Conservation (phyloP, 352 stramenopile genomes). For the Phytopythium sindhum region DNA sequence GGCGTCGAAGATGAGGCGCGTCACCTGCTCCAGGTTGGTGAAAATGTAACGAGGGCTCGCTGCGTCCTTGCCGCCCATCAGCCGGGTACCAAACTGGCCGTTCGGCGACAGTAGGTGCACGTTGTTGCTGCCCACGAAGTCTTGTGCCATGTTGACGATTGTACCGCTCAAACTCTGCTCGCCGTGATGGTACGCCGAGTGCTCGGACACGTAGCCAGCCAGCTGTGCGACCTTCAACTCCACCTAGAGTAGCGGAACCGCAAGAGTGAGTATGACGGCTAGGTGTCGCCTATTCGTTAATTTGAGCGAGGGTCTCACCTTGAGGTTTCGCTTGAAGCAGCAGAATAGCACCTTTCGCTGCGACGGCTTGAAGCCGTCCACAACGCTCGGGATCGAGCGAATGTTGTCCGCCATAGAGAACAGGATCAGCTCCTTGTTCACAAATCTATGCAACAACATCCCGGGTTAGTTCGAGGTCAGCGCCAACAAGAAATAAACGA, state of each 20-base stretch:
- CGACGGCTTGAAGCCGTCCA: conserved; percentile 98
- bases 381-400: conserved; percentile 92
- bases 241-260: conserved; percentile 17
- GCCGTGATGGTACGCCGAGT: conserved; percentile 98
- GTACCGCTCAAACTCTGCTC: conserved; percentile 93
- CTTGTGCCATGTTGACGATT: conserved; percentile 98
- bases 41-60: conserved; percentile 94
- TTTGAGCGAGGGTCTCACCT: conserved; percentile 47
- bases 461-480: not conserved
- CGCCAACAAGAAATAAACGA: not conserved
- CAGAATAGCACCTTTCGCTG: conserved; percentile 98
- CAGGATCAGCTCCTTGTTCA: conserved; percentile 99
- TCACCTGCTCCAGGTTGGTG: conserved; percentile 87
- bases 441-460: conserved; percentile 71
- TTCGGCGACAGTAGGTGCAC: conserved; percentile 93
- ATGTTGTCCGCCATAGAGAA: conserved; percentile 98
- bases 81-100: conserved; percentile 97
- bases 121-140: conserved; percentile 99
- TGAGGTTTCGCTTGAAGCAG: conserved; percentile 98
- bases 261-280: conserved; percentile 5
- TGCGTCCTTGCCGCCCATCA: conserved; percentile 96
- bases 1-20: conserved; percentile 83
- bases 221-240: conserved; percentile 94
- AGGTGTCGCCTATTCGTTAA: not conserved
- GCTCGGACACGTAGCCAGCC: conserved; percentile 96